phyloP scores from a whole-genome alignment of 441 rosid genomes.

The Theobroma grandiflorum region DNA sequence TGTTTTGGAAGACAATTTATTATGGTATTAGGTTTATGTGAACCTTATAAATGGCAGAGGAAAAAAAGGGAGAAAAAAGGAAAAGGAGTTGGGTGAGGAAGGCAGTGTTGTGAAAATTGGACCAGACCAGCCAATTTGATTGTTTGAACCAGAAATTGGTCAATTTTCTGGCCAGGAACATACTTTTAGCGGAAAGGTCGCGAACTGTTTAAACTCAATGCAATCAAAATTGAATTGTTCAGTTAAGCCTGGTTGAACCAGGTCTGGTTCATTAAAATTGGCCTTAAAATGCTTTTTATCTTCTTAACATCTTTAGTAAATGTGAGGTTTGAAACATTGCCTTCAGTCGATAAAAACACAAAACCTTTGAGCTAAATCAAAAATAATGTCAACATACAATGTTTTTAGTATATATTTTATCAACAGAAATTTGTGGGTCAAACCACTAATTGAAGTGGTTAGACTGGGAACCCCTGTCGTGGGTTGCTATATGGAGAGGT shows the following conservation, averaged over 20 bases:
- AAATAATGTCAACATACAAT: background rate
- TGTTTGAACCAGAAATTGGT: background rate
- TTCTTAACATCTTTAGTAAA: background rate
- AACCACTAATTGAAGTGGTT: background rate
- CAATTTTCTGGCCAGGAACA: background rate
- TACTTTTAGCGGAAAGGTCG: background rate
- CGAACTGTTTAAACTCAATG: background rate
- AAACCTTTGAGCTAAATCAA: background rate
- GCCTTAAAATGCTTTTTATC: background rate
- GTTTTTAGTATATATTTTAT: background rate
- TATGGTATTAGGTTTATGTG: background rate
- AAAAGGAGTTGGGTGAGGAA: background rate
- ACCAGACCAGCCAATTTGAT: background rate
- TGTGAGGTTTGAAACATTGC: background rate
- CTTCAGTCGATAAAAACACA: background rate
- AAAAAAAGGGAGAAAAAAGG: background rate
- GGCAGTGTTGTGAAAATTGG: background rate
- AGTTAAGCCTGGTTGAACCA: background rate
- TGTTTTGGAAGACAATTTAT: background rate
- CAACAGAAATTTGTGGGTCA: background rate
- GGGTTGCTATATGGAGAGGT: background rate
- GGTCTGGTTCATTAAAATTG: background rate
- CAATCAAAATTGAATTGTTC: background rate
- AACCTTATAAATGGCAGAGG: background rate
- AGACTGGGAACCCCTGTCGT: background rate